Conservation (phyloP, 306 rosid genomes). For the Elaeagnus macrophylla region DNA sequence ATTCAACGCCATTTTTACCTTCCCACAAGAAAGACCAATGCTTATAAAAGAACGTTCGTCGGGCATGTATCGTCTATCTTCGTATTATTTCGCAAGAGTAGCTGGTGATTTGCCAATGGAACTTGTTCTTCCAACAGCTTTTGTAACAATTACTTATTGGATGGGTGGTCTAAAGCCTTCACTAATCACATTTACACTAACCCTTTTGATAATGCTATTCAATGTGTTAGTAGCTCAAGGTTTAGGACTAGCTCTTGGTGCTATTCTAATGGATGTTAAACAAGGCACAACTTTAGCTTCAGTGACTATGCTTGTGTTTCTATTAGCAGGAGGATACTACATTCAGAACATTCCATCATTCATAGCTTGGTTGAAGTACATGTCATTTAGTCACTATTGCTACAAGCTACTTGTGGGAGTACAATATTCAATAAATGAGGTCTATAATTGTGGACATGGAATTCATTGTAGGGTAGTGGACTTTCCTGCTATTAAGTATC, state of each 20-base stretch:
- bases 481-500: slow-evolving; percentile 48
- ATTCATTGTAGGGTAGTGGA: slow-evolving; percentile 46
- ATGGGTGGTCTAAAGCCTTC: slow-evolving; percentile 90
- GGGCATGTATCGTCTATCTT: slow-evolving; percentile 83
- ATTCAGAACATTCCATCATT: slow-evolving; percentile 66
- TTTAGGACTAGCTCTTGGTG: slow-evolving; percentile 82
- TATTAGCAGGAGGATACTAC: slow-evolving; percentile 84
- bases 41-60: slow-evolving; percentile 71
- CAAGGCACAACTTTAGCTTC: slow-evolving; percentile 80
- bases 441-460: slow-evolving; percentile 46
- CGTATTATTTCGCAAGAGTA: slow-evolving; percentile 65
- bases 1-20: slow-evolving; percentile 71
- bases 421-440: slow-evolving; percentile 53
- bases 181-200: slow-evolving; percentile 36
- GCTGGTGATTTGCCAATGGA: slow-evolving; percentile 88
- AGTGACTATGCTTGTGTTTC: slow-evolving; percentile 69
- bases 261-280: slow-evolving; percentile 75
- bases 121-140: slow-evolving; percentile 72
- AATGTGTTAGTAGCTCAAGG: slow-evolving; percentile 87
- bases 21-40: slow-evolving; percentile 78
- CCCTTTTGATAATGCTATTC: slow-evolving; percentile 59
- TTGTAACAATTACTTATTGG: slow-evolving; percentile 67
- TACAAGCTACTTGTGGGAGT: slow-evolving; percentile 74
- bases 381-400: slow-evolving; percentile 68
- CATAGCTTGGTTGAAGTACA: slow-evolving; percentile 78